These are phyloP conservation scores for Eucalyptus tenuipes DNA, from an alignment of 345 rosid genomes.

Conservation along the genomic window DNA sequence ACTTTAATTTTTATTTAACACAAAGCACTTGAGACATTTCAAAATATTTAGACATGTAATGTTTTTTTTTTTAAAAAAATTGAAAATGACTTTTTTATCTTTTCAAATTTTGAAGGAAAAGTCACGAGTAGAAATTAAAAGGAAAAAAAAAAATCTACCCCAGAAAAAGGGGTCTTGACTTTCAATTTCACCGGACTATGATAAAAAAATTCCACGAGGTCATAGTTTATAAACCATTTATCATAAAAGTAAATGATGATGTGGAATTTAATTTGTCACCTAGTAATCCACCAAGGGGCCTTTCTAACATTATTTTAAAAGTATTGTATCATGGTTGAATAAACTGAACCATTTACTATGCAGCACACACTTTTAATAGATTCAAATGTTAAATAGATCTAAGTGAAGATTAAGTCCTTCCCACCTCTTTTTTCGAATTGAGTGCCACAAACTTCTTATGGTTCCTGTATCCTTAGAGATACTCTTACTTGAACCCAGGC, in stretches of 20 bases:
- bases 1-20: neutral
- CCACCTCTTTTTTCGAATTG: neutral
- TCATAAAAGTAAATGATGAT: neutral
- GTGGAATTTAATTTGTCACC: neutral
- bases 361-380: neutral
- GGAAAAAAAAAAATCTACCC: neutral
- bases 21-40: neutral
- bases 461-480: neutral
- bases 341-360: neutral
- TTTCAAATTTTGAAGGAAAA: neutral
- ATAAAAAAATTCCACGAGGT: no score
- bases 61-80: neutral
- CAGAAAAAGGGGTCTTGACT: neutral
- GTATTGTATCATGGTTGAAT: neutral
- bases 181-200: neutral
- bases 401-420: neutral
- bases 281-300: neutral
- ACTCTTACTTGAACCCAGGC: neutral
- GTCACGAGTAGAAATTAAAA: neutral
- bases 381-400: neutral
- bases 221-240: neutral
- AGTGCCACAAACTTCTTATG: neutral
- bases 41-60: neutral
- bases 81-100: neutral
- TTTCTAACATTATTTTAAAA: neutral